Conservation (phyloP, 140 eudicot genomes). For the Cichorium intybus region DNA sequence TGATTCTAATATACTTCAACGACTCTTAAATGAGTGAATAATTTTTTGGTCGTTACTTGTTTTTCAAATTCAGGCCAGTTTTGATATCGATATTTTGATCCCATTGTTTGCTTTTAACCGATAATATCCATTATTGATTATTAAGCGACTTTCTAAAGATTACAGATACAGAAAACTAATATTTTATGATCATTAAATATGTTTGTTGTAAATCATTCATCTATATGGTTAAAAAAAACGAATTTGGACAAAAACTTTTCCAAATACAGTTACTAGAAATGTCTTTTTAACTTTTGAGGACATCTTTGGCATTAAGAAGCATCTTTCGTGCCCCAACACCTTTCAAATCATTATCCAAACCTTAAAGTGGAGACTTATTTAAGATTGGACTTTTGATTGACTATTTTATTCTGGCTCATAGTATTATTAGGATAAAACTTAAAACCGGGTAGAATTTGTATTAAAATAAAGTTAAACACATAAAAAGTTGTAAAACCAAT, state of each 20-base stretch:
- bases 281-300: not conserved
- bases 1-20: not conserved
- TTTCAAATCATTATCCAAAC: not conserved
- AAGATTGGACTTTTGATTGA: not conserved
- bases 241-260: not conserved
- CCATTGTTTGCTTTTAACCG: not conserved
- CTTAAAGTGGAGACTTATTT: not conserved
- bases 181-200: not conserved
- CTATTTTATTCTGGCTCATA: not conserved
- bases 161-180: not conserved
- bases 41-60: not conserved
- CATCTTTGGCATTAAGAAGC: slow-evolving; percentile 2
- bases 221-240: not conserved
- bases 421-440: not conserved
- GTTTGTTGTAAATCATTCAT: not conserved
- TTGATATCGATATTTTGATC: not conserved
- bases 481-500: not conserved
- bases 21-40: not conserved
- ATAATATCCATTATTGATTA: not conserved
- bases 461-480: too few species aligned
- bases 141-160: not conserved
- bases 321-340: not conserved
- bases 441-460: not conserved
- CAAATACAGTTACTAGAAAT: not conserved
- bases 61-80: not conserved